Percentiles rank a stretch among this genome's conserved stretches.
These are phyloP conservation scores for Aciculosporium take DNA, from an alignment of 2,329 filamentous ascomycete species.

Conservation along the genomic window DNA sequence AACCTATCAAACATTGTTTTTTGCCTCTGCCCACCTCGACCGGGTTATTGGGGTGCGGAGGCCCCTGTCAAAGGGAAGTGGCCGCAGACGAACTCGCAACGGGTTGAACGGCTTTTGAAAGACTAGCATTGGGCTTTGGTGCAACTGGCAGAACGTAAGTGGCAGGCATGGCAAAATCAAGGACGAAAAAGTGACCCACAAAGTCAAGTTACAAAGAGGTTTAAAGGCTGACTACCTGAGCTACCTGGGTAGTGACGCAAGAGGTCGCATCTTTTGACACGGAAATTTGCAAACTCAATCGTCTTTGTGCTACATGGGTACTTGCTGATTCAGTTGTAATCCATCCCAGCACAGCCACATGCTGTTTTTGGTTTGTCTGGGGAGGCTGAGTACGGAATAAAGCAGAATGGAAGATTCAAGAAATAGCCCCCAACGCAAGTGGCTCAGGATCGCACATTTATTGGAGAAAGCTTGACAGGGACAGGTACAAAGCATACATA, in stretches of 20 bases:
- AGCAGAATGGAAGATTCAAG: too few species aligned
- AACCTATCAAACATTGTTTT: neutral
- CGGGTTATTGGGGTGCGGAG: neutral
- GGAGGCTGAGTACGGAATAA: too few species aligned
- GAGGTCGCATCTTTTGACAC: slow-evolving; percentile 4
- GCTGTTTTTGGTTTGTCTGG: neutral
- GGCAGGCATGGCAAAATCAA: neutral
- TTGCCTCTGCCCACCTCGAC: neutral
- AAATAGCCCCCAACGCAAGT: too few species aligned
- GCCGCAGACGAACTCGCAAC: neutral
- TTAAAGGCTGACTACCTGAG: neutral
- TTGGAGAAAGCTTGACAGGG: too few species aligned
- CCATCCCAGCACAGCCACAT: neutral
- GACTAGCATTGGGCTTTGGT: neutral
- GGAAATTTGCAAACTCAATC: neutral
- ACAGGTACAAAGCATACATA: too few species aligned
- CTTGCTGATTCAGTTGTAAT: neutral
- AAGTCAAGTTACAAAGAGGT: neutral
- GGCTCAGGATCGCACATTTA: too few species aligned
- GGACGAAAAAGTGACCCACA: neutral
- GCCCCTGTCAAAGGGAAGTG: neutral
- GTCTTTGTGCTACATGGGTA: neutral
- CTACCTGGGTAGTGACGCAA: neutral
- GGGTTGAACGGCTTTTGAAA: slow-evolving; percentile 1
- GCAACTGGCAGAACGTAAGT: neutral